Conservation (phyloP, 75 land plant genomes). For the Picea sitchensis region DNA sequence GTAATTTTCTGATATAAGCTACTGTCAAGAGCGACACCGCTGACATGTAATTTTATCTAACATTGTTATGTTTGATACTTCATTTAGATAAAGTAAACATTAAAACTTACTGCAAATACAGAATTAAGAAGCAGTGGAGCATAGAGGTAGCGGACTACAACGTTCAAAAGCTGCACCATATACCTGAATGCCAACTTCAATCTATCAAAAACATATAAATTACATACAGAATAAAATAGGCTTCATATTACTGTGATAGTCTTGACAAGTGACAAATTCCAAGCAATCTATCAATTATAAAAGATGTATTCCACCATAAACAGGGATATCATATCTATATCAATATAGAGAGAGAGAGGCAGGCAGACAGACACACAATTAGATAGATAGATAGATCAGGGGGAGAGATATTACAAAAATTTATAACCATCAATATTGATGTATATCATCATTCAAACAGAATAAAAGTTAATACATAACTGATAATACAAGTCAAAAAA, state of each 20-base stretch:
- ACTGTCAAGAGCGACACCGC: neutral
- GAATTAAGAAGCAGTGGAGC: conserved; percentile 80
- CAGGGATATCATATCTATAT: neutral
- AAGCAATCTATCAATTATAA: neutral
- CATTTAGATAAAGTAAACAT: neutral
- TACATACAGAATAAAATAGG: neutral
- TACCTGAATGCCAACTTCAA: conserved; percentile 47
- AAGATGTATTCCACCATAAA: neutral
- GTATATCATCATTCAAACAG: no score
- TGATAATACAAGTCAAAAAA: no score
- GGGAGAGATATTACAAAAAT: no score
- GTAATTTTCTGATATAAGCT: neutral
- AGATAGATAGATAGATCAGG: no score
- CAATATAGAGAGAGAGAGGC: neutral
- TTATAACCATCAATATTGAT: no score
- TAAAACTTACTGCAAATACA: conserved; percentile 73
- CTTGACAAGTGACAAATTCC: neutral
- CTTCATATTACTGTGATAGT: neutral
- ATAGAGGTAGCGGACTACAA: conserved; percentile 55
- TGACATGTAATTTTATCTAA: neutral
- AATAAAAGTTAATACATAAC: no score
- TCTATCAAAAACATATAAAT: conserved; percentile 3
- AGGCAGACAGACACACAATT: neutral
- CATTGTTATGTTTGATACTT: neutral
- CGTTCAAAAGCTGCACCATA: conserved; percentile 83